These are phyloP conservation scores for Ehretia macrophylla DNA, from an alignment of 257 asterid species.

Conservation along the genomic window DNA sequence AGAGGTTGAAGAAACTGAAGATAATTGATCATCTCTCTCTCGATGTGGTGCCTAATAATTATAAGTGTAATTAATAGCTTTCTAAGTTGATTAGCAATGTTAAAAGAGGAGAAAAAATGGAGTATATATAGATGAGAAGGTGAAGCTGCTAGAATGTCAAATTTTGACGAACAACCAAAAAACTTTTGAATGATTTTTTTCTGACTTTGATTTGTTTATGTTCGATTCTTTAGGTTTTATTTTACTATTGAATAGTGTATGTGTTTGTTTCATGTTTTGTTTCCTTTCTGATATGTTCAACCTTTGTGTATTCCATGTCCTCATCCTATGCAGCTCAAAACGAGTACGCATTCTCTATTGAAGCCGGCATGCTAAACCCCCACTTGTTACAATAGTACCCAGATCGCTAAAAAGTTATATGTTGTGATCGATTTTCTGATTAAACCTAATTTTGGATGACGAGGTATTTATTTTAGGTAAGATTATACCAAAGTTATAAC, in stretches of 20 bases:
- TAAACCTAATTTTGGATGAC: no score
- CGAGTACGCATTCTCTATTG: constrained; percentile 15
- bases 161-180: neutral
- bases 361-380: neutral
- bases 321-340: neutral
- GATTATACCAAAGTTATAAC: no score
- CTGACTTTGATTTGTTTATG: neutral
- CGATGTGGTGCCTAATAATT: no score
- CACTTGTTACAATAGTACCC: neutral
- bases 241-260: no score
- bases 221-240: neutral
- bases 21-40: constrained; percentile 15
- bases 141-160: neutral
- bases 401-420: no score
- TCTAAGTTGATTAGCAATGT: neutral
- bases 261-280: neutral
- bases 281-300: neutral
- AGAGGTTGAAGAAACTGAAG: constrained; percentile 10
- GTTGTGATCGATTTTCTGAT: no score
- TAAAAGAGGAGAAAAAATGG: neutral
- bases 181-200: neutral
- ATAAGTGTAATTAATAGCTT: no score
- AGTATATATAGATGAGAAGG: neutral
- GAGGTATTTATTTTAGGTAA: no score
- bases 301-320: constrained; percentile 5